Base-by-base conservation (phyloP, 805 yeast genomes). In the Pichia insulana region DNA sequence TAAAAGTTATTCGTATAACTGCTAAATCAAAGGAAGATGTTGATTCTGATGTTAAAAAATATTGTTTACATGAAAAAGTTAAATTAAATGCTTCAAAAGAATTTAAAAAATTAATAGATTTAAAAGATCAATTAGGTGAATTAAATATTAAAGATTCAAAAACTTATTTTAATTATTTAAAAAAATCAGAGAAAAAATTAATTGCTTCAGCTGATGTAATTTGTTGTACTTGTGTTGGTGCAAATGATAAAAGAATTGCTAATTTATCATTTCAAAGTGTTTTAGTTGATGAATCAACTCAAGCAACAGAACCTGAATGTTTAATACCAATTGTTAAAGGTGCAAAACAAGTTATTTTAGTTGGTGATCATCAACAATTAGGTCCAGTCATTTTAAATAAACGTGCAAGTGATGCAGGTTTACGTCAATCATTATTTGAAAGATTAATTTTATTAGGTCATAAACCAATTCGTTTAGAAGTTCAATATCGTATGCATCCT, bases 401-500 rank as follows among this genome's bases (percentile, higher is more conserved):
- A 53, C 73, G 74, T 51, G 96, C 95, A 3, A 87, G 82, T 15
- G 80, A 80, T 48, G 95, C 95, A 0, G 96, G 97, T 19, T 70
- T 90, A 43, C 74, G 74, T 46, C 95, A 85, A 57, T 87, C 96
- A 1, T 65, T 89, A 41, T 89, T 89, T 61, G 96, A 90, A 62
- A 73, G 97, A 52, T 67, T 89, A 46, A 80, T 89, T 30, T 68
- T 80, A 12, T 70, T 87, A 46, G 95, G 95, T 2, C 89, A 86
- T 56, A 72, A 75, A 9, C 97, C 97, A 9, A 77, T 86, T 48
- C 67, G 96, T 49, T 70, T 89, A 41, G 94, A 86, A 51, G 95
- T 88, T 28, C 97, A 89, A 61, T 89, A 89, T 63, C 80, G 97
- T 65, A 89, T 89, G 97, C 83, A 89, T 56, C 97, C 97, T 8